A percentile compares a stretch with the other conserved stretches of the same genome.
Evolutionary conservation across 2,329 filamentous ascomycete genomes (phyloP).

Genomic region (Didymella arachidicola): DNA sequence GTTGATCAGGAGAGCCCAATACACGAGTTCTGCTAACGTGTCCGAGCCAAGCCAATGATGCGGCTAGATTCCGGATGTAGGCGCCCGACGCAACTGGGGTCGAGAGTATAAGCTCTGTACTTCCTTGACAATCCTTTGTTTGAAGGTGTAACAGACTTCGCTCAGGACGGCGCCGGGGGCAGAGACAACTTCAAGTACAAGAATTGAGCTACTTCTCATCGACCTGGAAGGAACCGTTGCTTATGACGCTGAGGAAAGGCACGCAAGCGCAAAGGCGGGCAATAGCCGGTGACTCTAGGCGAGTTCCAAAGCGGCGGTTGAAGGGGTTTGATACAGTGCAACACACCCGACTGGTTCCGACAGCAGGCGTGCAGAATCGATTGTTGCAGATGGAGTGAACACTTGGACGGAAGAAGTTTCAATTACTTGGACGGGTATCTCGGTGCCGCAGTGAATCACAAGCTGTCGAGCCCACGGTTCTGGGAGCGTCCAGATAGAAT

Average conservation of each 20-base stretch:
- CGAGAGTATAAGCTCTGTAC: constrained; percentile 38
- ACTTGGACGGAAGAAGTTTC: constrained; percentile 20
- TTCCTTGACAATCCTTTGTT: constrained; percentile 21
- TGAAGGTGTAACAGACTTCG: constrained; percentile 2
- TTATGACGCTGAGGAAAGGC: constrained; percentile 34
- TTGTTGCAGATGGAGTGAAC: constrained; percentile 24
- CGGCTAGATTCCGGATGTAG: constrained; percentile 34
- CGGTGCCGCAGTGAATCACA: constrained; percentile 28
- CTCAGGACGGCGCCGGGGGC: constrained; percentile 5
- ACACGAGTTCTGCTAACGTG: constrained; percentile 28
- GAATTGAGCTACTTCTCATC: constrained; percentile 6
- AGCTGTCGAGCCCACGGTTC: constrained; percentile 17
- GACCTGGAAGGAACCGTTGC: constrained; percentile 23
- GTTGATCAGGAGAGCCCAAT: constrained; percentile 50
- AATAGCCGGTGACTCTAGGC: constrained; percentile 19
- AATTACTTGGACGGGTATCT: constrained; percentile 28
- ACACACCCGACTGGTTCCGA: constrained; percentile 19
- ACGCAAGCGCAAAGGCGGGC: constrained; percentile 26
- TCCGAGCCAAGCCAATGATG: constrained; percentile 35
- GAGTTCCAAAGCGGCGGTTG: constrained; percentile 14
- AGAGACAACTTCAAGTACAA: constrained; percentile 8
- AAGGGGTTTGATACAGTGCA: constrained; percentile 12
- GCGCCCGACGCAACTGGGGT: constrained; percentile 27
- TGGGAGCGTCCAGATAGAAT: constrained; percentile 21
- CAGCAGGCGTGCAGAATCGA: constrained; percentile 18